Base-by-base conservation (phyloP, 441 rosid genomes). In the Capsella rubella region DNA sequence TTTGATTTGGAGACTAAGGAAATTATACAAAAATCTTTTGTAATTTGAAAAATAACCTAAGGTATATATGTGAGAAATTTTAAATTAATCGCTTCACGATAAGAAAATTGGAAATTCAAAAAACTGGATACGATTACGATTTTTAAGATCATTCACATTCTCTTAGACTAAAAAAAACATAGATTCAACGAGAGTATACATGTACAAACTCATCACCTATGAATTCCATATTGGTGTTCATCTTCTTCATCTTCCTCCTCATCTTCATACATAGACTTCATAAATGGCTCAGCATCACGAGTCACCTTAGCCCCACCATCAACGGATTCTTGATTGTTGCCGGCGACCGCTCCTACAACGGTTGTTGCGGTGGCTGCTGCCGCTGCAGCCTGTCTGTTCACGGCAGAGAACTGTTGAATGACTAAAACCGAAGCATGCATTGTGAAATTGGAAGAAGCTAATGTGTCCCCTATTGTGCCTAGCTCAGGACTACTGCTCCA, bases 351-450 rank as follows among this genome's bases (percentile, higher is more conserved):
- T 55, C 75, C 71, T 16, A 55, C 35, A 18, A 7, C 42, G 0
- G 57, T 53, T 59, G 74, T 67, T 45, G 46, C 12, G 53, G 73
- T 45, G 3, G 62, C 53, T 10, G 49, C 72, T 9, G 57, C 64
- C 8, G 5, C 52, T 55, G 49, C 69, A 2, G 37, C 18, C 18
- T 67, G 27, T n/a, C 46, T 46, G n/a, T 39, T 55, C 15, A 25
- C 28, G 9, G 77, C 73, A 4, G 76, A 75, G 70, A 64, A 76
- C 56, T 81, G 84, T 34, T 83, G 84, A 32, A 83, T 66, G 14
- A 83, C 82, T 9, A 78, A 74, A 63, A 83, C 80, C 5, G 82
- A 83, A 49, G 84, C 82, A 7, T 66, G 75, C 63, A 52, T 75
- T 43, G 75, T 29, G 56, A 83, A 81, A 52, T 68, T 64, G 0